A percentile compares a stretch with the other conserved stretches of the same genome.
phyloP scores from a whole-genome alignment of 352 stramenopile species.

The Pythium phragmitis region DNA sequence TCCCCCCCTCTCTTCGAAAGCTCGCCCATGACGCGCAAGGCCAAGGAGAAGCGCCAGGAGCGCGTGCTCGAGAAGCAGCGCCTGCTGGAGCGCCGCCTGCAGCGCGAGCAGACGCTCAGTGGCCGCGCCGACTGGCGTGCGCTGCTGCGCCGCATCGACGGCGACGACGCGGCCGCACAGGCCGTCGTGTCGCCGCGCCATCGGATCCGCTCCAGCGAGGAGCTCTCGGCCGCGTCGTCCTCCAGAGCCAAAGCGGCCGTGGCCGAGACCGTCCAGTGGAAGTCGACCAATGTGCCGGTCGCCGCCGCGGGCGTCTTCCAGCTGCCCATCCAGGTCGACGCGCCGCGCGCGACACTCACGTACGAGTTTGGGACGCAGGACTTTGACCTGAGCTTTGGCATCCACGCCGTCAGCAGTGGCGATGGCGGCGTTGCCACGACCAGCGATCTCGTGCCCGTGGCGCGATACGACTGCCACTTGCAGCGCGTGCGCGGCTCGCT shows the following conservation, averaged over 20 bases:
- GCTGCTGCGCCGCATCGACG: conserved; percentile 62
- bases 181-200: conserved; percentile 24
- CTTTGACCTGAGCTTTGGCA: conserved; percentile 72
- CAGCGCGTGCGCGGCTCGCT: conserved; percentile 43
- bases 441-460: conserved; percentile 48
- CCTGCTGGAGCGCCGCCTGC: conserved; percentile 35
- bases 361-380: conserved; percentile 71
- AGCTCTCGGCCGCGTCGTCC: neutral
- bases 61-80: conserved; percentile 60
- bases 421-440: conserved; percentile 2
- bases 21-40: conserved; percentile 61
- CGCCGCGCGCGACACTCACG: conserved; percentile 47
- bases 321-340: conserved; percentile 74
- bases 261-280: conserved; percentile 68
- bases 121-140: conserved; percentile 51
- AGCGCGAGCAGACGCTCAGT: conserved; percentile 43
- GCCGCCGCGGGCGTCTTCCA: conserved; percentile 61
- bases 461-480: conserved; percentile 70
- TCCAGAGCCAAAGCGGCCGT: conserved; percentile 17
- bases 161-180: conserved; percentile 21
- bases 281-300: conserved; percentile 73
- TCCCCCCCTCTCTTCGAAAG: neutral
- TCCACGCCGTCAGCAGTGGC: conserved; percentile 66
- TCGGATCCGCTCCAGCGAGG: conserved; percentile 9
- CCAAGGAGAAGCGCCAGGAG: conserved; percentile 69